Base-by-base conservation (phyloP, 2,329 filamentous ascomycete species). In the Aspergillus texensis region DNA sequence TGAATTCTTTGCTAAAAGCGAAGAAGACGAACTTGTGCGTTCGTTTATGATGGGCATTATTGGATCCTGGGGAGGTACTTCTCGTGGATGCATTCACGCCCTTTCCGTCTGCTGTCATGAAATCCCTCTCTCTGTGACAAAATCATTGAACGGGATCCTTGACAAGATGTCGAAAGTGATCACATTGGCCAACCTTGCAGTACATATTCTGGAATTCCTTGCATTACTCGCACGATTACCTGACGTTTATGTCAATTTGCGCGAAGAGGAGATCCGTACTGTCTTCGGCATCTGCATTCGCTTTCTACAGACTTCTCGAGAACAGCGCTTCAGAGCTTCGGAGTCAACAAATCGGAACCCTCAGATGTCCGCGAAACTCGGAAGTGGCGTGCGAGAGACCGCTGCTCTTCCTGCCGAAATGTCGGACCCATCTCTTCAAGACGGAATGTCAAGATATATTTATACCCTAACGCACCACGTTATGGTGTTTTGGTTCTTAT, bases 121-220 rank as follows among this genome's bases (percentile, higher is more conserved):
- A 77, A 86, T 97, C 30, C 94, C 95, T 3, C 85, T 91, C 21
- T 94, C 94, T 14, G 91, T 94, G 58, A 92, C 91, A 74, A 96
- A 94, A 74, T 90, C 89, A 24, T 84, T 98, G 64, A 91, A 94
- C 53, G 91, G 89, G 53, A 92, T 98, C 68, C 84, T 99, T 61
- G 91, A 94, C 72, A 94, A 93, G 75, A 96, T 99, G 92, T 91
- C 94, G 1, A 92, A 94, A 70, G 96, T 97, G 72, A 96, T 99
- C 72, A 98, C 95, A 1, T 94, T 97, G 72, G 89, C 93, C 8
- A 88, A 94, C 62, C 91, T 97, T 41, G 93, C 94, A 11, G 91
- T 97, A 65, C 95, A 99, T 74, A 96, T 99, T 65, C 83, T 99
- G 57, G 95, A 99, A 74, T 98, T 99, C 72, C 82, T 99, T n/a